Percentiles rank a stretch among this genome's conserved stretches.
Evolutionary conservation across 2,329 filamentous ascomycete genomes (phyloP).

Genomic region (Botrytis cinerea): DNA sequence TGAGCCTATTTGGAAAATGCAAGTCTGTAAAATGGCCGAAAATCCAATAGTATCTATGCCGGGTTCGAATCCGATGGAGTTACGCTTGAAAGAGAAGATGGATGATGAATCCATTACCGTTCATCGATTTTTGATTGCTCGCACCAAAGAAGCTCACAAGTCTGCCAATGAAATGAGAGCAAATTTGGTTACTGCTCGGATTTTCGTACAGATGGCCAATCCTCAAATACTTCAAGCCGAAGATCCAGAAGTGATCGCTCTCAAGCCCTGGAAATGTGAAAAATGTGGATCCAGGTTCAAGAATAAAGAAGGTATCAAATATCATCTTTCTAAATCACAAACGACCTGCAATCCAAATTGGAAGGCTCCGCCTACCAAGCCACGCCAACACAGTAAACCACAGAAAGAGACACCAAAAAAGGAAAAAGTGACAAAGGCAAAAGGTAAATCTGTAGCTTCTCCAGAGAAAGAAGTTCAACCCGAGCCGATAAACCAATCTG

Average conservation of each 20-base stretch:
- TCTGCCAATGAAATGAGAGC: constrained; percentile 36
- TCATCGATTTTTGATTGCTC: constrained; percentile 36
- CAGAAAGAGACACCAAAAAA: constrained; percentile 21
- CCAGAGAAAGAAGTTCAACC: constrained; percentile 1
- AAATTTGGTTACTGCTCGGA: constrained; percentile 36
- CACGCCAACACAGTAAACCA: constrained; percentile 1
- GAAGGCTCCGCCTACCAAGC: constrained; percentile 24
- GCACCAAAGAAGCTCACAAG: constrained; percentile 25
- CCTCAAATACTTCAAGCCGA: constrained; percentile 14
- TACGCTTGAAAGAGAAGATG: constrained; percentile 32
- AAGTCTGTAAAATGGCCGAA: constrained; percentile 31
- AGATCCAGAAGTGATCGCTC: constrained; percentile 29
- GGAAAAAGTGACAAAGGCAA: constrained; percentile 20
- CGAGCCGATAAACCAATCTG: constrained; percentile 3
- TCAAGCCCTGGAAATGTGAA: constrained; percentile 39
- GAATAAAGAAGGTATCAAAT: constrained; percentile 41
- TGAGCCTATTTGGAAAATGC: constrained; percentile 29
- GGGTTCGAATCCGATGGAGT: constrained; percentile 40
- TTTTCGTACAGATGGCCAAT: constrained; percentile 28
- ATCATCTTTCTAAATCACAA: constrained; percentile 40
- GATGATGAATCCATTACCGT: constrained; percentile 24
- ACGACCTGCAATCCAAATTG: constrained; percentile 41
- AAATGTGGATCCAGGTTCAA: constrained; percentile 39
- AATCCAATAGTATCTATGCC: constrained; percentile 36
- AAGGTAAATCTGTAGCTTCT: not conserved